Percentiles rank a stretch among this genome's conserved stretches.
phyloP scores from a whole-genome alignment of 106 monocot genomes.

The Narthecium ossifragum region DNA sequence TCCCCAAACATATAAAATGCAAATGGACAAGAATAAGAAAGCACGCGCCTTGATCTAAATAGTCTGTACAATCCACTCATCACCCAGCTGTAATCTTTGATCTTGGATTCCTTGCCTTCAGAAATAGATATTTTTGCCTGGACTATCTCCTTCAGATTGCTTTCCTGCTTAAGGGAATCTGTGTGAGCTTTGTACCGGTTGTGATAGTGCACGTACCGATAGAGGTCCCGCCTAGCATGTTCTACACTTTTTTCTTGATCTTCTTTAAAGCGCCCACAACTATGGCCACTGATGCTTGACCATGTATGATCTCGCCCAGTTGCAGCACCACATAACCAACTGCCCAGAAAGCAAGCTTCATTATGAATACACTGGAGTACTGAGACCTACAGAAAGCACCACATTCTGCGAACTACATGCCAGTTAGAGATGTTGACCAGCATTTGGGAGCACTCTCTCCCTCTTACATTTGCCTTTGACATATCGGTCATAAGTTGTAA shows the following conservation, averaged over 20 bases:
- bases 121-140: constrained; percentile 56
- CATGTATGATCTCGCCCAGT: constrained; percentile 89
- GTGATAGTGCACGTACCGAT: constrained; percentile 84
- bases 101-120: constrained; percentile 63
- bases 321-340: constrained; percentile 92
- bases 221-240: constrained; percentile 62
- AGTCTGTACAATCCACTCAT: constrained; percentile 64
- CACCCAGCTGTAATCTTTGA: constrained; percentile 77
- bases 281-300: constrained; percentile 74
- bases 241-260: constrained; percentile 43
- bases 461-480: too few species aligned
- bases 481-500: too few species aligned
- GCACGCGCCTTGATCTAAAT: constrained; percentile 76
- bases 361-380: too few species aligned
- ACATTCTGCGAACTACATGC: too few species aligned
- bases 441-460: too few species aligned
- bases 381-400: too few species aligned
- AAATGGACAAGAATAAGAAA: constrained; percentile 92
- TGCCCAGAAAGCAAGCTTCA: too few species aligned
- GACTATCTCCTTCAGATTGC: constrained; percentile 58
- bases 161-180: constrained; percentile 83
- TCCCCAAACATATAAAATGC: constrained; percentile 96
- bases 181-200: constrained; percentile 84
- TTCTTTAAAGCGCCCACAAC: constrained; percentile 86
- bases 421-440: too few species aligned